Evolutionary conservation across 2,329 filamentous ascomycete genomes (phyloP), one percentile per base, ranked within the genome.

Genomic region (Trichoderma koningii): DNA sequence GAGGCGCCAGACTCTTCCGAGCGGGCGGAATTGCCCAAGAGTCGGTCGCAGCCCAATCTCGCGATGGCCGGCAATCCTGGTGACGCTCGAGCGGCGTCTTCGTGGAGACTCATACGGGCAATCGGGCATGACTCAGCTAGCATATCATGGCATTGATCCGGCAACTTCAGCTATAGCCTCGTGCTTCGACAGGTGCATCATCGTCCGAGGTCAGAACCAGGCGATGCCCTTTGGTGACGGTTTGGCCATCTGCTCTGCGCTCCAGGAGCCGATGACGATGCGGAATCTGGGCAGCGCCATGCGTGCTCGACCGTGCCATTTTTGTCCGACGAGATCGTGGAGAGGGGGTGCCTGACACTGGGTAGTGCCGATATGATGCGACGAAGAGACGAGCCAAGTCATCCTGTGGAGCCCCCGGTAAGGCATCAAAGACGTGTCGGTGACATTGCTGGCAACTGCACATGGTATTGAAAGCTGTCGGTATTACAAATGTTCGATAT

Each of bases 361-460:
- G 7, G 2, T 51, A 23, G 30, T 34, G 28, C 34, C 14, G 12
- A 38, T 14, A 14, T 38, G 34, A 38, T 14, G 34, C 1, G 34
- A 38, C n/a, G 34, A 38, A n/a, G 41, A 26, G 15, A 28, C 26
- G 28, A 48, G 41, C 42, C 55, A 47, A n/a, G 14, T 30, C 41
- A 38, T 62, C 50, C 26, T 26, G 50, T 53, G 60, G 50, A 44
- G 19, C 28, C 48, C 48, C 17, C 41, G 5, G 50, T 26, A 47
- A 47, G 50, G 50, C 60, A 63, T 47, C 60, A 45, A 30, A 51
- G 60, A 55, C 41, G 23, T 63, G 60, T 63, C 48, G 21, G 60
- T 55, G 50, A 63, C 60, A 55, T 53, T 26, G 50, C 50, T 51
- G 48, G 41, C 34, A 34, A 28, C 26, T 23, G 15, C 23, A 28